A percentile compares a stretch with the other conserved stretches of the same genome.
These are phyloP conservation scores for Sporisorium exsertum DNA, from an alignment of 1,284 basidiomycete genomes.

Conservation along the genomic window DNA sequence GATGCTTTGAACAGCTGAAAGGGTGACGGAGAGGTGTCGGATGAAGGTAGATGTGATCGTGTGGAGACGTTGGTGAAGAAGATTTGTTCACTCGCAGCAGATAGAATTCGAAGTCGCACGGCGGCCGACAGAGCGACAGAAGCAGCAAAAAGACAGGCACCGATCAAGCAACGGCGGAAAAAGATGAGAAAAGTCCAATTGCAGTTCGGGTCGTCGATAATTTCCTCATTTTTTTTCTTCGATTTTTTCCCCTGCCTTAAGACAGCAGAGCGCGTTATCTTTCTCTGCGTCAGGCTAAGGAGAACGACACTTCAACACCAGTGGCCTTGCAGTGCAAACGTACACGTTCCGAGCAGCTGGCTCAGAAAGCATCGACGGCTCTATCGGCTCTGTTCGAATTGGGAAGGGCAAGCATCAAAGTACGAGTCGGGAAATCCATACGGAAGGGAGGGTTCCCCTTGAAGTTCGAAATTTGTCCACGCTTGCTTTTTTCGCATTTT, in stretches of 20 bases:
- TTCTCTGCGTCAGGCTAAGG: neutral
- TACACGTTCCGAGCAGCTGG: too few relatives aligned
- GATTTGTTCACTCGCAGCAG: slow-evolving; percentile 6
- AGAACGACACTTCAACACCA: too few relatives aligned
- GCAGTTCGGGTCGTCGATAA: neutral
- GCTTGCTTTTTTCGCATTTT: neutral
- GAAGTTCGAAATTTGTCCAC: slow-evolving; percentile 13
- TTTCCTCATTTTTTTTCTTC: neutral
- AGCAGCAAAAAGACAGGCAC: neutral
- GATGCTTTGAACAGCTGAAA: neutral
- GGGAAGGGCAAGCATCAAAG: neutral
- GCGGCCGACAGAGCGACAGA: slow-evolving; percentile 7
- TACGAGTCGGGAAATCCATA: too few relatives aligned
- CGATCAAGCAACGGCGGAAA: neutral
- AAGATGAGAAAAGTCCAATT: neutral
- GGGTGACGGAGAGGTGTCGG: slow-evolving; percentile 2
- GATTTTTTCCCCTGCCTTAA: neutral
- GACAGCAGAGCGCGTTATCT: neutral
- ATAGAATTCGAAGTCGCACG: slow-evolving; percentile 3
- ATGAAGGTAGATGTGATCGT: slow-evolving; percentile 16
- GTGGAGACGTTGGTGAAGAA: slow-evolving; percentile 30
- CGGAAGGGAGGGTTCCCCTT: neutral
- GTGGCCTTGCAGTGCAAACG: too few relatives aligned
- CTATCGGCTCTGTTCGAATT: neutral
- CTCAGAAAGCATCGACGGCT: neutral